A percentile compares a stretch with the other conserved stretches of the same genome.
Evolutionary conservation across 1,284 basidiomycete genomes (phyloP).

Genomic region (Puccinia sorghi): DNA sequence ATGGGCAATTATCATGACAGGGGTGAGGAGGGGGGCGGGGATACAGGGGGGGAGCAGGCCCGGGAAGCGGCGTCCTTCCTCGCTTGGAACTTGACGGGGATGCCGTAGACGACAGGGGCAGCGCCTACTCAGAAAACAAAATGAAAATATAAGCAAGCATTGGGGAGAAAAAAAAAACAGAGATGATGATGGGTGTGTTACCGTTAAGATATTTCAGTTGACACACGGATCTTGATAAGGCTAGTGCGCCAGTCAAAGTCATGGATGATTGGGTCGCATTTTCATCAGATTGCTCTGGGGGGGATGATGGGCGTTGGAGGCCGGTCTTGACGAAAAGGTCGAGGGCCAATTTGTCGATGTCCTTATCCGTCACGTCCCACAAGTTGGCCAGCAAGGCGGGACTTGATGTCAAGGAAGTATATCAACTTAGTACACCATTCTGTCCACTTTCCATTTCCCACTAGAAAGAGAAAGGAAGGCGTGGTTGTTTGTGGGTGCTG

Average conservation of each 20-base stretch:
- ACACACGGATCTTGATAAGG: constrained; percentile 33
- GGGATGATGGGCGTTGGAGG: constrained; percentile 3
- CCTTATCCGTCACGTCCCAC: constrained; percentile 97
- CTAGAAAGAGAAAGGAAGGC: too few relatives aligned
- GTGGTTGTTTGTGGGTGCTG: constrained; percentile 77
- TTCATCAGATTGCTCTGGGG: background rate
- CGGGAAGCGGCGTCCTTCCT: background rate
- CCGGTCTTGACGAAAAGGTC: constrained; percentile 68
- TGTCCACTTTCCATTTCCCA: too few relatives aligned
- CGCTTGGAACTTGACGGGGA: constrained; percentile 38
- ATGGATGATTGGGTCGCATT: background rate
- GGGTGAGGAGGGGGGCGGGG: background rate
- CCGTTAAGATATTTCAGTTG: constrained; percentile 48
- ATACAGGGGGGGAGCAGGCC: background rate
- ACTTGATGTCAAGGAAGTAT: constrained; percentile 60
- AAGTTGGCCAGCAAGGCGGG: constrained; percentile 90
- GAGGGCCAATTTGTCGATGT: constrained; percentile 89
- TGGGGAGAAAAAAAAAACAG: background rate
- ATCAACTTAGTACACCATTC: constrained; percentile 14
- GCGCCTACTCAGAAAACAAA: constrained; percentile 7
- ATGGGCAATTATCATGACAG: background rate
- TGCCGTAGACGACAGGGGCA: constrained; percentile 45
- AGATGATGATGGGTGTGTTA: background rate
- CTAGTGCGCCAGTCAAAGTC: constrained; percentile 25
- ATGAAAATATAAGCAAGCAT: background rate